These are phyloP conservation scores for Parastagonospora avenae DNA, from an alignment of 2,329 filamentous ascomycete species.

Conservation along the genomic window DNA sequence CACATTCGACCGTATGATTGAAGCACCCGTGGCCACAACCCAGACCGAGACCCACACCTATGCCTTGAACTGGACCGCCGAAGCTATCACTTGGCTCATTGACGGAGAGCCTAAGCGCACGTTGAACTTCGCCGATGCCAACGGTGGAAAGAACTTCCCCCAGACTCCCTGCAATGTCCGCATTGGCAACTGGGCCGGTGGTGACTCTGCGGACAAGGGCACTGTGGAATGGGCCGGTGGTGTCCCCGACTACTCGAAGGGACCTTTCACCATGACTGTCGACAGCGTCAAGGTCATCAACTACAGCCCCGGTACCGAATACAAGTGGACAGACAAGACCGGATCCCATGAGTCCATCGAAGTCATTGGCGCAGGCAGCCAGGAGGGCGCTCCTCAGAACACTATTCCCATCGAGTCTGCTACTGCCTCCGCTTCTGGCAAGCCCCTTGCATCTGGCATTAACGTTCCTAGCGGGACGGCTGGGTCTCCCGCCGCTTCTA, in stretches of 20 bases:
- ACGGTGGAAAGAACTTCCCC: slow-evolving; percentile 67
- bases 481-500: slow-evolving; percentile 9
- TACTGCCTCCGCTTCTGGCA: slow-evolving; percentile 35
- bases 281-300: slow-evolving; percentile 58
- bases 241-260: slow-evolving; percentile 52
- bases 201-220: slow-evolving; percentile 57
- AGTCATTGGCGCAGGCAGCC: slow-evolving; percentile 43
- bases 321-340: slow-evolving; percentile 56
- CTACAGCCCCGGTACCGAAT: slow-evolving; percentile 57
- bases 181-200: slow-evolving; percentile 56
- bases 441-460: slow-evolving; percentile 29
- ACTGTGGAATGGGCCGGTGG: slow-evolving; percentile 73
- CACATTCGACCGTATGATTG: slow-evolving; percentile 72
- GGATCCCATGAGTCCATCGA: slow-evolving; percentile 58
- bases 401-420: slow-evolving; percentile 25
- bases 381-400: slow-evolving; percentile 38
- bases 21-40: slow-evolving; percentile 61
- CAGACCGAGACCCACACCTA: slow-evolving; percentile 69
- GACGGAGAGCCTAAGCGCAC: slow-evolving; percentile 70
- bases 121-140: slow-evolving; percentile 62
- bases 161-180: slow-evolving; percentile 73
- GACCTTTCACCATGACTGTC: slow-evolving; percentile 59
- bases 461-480: slow-evolving; percentile 24
- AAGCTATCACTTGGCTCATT: slow-evolving; percentile 70
- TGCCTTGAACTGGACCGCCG: slow-evolving; percentile 73